Conservation (phyloP, 306 rosid species). For the Quercus glauca region DNA sequence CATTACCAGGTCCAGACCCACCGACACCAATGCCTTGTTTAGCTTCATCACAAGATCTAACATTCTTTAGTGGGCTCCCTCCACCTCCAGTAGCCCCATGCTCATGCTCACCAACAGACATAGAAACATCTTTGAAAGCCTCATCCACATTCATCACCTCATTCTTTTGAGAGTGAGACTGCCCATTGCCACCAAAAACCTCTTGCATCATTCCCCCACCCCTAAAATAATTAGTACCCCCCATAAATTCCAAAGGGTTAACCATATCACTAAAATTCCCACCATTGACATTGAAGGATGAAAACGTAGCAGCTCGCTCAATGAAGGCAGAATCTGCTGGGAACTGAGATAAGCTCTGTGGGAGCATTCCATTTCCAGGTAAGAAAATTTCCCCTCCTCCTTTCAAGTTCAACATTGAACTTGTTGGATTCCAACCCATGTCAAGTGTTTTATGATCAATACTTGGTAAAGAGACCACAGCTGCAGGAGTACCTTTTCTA, state of each 20-base stretch:
- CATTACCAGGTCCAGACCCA: slow-evolving; percentile 39
- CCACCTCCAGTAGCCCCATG: slow-evolving; percentile 45
- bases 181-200: slow-evolving; percentile 45
- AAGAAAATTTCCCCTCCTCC: slow-evolving; percentile 38
- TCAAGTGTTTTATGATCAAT: slow-evolving; percentile 51
- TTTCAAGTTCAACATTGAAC: slow-evolving; percentile 37
- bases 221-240: slow-evolving; percentile 27
- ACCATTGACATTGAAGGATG: slow-evolving; percentile 69
- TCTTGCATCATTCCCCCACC: slow-evolving; percentile 43
- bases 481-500: slow-evolving; percentile 46
- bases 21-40: slow-evolving; percentile 38
- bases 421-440: slow-evolving; percentile 61
- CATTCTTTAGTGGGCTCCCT: slow-evolving; percentile 55
- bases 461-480: slow-evolving; percentile 33
- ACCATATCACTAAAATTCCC: slow-evolving; percentile 57
- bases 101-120: slow-evolving; percentile 29
- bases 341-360: slow-evolving; percentile 74
- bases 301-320: slow-evolving; percentile 85
- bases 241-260: slow-evolving; percentile 55
- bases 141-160: slow-evolving; percentile 43
- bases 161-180: slow-evolving; percentile 46
- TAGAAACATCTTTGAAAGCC: slow-evolving; percentile 44
- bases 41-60: slow-evolving; percentile 58
- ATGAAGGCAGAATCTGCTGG: slow-evolving; percentile 87
- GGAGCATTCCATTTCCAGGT: slow-evolving; percentile 52